These are phyloP conservation scores for Candida jianshihensis DNA, from an alignment of 805 yeast genomes.

Conservation along the genomic window DNA sequence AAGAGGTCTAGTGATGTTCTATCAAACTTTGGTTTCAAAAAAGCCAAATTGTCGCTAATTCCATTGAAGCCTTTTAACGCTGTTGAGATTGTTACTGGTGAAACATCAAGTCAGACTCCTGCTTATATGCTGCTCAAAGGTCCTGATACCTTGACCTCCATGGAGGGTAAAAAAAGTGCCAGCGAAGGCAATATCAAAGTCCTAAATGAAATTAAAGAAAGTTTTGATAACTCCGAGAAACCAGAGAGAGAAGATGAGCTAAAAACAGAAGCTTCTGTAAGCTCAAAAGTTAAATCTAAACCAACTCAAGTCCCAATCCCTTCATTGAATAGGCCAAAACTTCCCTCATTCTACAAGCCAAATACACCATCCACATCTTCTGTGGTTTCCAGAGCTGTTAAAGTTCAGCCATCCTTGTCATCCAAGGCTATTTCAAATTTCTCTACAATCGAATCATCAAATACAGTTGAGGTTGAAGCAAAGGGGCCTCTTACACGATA, in stretches of 20 bases:
- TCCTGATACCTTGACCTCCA: too few species aligned
- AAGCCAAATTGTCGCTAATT: constrained; percentile 21
- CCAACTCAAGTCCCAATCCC: constrained; percentile 4
- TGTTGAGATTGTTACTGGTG: constrained; percentile 2
- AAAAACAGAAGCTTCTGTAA: neutral
- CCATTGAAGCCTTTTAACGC: constrained; percentile 8
- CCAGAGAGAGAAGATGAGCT: too few species aligned
- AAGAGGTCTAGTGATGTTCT: constrained; percentile 18
- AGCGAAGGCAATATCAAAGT: too few species aligned
- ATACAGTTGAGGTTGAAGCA: too few species aligned
- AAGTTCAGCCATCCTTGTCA: too few species aligned
- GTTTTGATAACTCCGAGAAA: too few species aligned
- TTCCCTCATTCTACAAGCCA: neutral
- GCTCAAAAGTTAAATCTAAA: constrained; percentile 2
- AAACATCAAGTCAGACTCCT: too few species aligned
- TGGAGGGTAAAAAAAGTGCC: too few species aligned
- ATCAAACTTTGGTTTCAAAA: constrained; percentile 18
- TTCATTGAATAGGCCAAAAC: constrained; percentile 6
- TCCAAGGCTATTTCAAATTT: too few species aligned
- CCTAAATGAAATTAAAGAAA: too few species aligned
- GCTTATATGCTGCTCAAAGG: neutral
- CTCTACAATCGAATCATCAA: too few species aligned
- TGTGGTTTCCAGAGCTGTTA: constrained; percentile 1
- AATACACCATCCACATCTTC: neutral
- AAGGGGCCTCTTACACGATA: too few species aligned